phyloP scores from a whole-genome alignment of 495 filamentous ascomycete genomes.

The Neurospora sp. region DNA sequence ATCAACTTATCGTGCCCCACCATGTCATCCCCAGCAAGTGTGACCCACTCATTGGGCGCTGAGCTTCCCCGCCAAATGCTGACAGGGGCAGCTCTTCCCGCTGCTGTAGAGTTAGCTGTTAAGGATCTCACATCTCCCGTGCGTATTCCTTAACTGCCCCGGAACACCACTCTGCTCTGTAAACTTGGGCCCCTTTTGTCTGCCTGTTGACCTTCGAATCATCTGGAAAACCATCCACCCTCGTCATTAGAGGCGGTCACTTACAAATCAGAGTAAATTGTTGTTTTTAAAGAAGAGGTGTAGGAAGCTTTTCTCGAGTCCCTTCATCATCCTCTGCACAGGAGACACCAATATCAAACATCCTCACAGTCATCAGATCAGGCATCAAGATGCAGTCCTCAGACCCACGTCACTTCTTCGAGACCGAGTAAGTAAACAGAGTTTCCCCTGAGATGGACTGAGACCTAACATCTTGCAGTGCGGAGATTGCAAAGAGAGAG shows the following conservation, averaged over 20 bases:
- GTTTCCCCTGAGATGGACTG: background rate
- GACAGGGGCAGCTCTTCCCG: background rate
- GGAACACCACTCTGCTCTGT: background rate
- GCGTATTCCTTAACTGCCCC: background rate
- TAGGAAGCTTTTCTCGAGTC: too few relatives aligned
- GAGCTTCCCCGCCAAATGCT: slow-evolving; percentile 7
- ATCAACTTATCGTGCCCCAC: slow-evolving; percentile 1
- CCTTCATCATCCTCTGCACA: background rate
- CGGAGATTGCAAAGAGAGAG: slow-evolving; percentile 58
- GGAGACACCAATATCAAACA: too few relatives aligned
- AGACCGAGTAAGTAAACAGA: slow-evolving; percentile 58
- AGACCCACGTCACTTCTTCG: slow-evolving; percentile 62
- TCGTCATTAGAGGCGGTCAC: background rate
- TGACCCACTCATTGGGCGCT: background rate
- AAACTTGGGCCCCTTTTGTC: background rate
- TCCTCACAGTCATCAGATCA: background rate
- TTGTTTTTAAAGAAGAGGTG: background rate
- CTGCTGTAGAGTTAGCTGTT: background rate
- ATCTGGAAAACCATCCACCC: background rate
- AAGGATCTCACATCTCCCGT: accelerated
- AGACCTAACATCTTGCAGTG: slow-evolving; percentile 34
- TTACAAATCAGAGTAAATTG: background rate
- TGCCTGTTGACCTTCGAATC: background rate
- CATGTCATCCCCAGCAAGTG: slow-evolving; percentile 1
- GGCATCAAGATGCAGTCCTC: slow-evolving; percentile 24